These are phyloP conservation scores for Ramaria rubella DNA, from an alignment of 768 basidiomycete genomes.

Conservation along the genomic window DNA sequence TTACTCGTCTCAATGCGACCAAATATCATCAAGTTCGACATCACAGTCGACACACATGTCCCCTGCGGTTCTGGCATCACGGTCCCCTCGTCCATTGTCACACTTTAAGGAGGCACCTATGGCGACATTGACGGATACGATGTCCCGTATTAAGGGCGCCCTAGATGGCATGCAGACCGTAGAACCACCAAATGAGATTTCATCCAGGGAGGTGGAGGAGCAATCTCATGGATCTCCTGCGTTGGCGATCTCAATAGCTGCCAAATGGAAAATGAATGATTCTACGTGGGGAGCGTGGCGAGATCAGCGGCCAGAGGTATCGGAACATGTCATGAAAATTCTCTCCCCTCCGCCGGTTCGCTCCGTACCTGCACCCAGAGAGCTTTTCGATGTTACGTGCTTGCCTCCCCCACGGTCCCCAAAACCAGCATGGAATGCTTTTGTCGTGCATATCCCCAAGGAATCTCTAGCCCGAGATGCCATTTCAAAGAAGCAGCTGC, in stretches of 20 bases:
- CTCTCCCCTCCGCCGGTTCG: constrained; percentile 25
- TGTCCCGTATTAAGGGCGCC: constrained; percentile 82
- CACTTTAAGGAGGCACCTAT: constrained; percentile 41
- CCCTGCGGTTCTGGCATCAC: constrained; percentile 1
- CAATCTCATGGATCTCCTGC: neutral
- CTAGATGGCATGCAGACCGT: constrained; percentile 25
- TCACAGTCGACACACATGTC: constrained; percentile 4
- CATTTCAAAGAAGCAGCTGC: constrained; percentile 43
- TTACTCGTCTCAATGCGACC: constrained; percentile 1
- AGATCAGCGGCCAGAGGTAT: neutral
- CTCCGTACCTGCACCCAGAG: constrained; percentile 34
- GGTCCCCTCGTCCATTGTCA: constrained; percentile 6
- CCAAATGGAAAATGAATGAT: neutral
- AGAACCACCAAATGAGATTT: neutral
- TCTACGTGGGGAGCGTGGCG: neutral
- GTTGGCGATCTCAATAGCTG: neutral
- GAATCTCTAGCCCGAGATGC: constrained; percentile 36
- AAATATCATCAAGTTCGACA: neutral
- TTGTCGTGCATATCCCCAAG: constrained; percentile 44
- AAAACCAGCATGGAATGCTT: constrained; percentile 30
- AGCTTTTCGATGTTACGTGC: constrained; percentile 42
- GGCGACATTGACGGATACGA: constrained; percentile 73
- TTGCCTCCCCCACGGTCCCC: constrained; percentile 45
- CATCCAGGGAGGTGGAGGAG: neutral
- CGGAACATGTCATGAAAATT: neutral